Evolutionary conservation across 2,329 filamentous ascomycete species (phyloP).

Genomic region (Cladorrhinum sp.): DNA sequence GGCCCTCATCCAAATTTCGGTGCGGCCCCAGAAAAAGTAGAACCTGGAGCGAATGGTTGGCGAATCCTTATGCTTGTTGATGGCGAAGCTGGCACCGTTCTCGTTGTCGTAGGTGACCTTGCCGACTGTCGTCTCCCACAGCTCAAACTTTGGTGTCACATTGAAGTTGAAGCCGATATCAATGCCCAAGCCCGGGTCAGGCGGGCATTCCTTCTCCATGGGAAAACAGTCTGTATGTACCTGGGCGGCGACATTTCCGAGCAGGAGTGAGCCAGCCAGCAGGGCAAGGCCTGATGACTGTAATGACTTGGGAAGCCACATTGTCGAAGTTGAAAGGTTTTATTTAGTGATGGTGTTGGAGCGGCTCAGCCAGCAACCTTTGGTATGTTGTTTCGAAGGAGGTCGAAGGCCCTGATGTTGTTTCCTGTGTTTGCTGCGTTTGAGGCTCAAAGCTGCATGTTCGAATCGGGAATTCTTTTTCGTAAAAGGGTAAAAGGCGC

Average conservation of each 20-base stretch:
- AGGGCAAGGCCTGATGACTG: constrained; percentile 37
- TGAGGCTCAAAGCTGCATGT: neutral
- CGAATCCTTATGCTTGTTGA: constrained; percentile 67
- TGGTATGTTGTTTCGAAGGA: neutral
- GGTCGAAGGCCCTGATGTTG: neutral
- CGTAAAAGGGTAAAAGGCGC: neutral
- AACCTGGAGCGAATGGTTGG: constrained; percentile 77
- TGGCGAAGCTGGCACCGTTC: constrained; percentile 68
- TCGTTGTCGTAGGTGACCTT: constrained; percentile 58
- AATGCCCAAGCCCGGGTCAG: constrained; percentile 68
- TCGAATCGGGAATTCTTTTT: neutral
- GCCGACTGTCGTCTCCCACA: constrained; percentile 70
- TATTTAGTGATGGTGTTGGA: neutral
- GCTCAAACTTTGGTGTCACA: constrained; percentile 51
- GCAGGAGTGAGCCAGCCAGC: constrained; percentile 36
- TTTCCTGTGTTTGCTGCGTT: neutral
- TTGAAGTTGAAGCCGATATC: constrained; percentile 64
- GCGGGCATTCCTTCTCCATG: constrained; percentile 64
- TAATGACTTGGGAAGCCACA: constrained; percentile 30
- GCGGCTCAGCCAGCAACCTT: neutral
- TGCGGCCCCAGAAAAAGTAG: constrained; percentile 81
- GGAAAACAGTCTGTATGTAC: constrained; percentile 69
- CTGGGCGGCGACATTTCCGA: constrained; percentile 60
- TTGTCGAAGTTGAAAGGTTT: constrained; percentile 9
- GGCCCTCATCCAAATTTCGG: constrained; percentile 75